Base-by-base conservation (phyloP, 108 stramenopile genomes). In the Parmales sp. region DNA sequence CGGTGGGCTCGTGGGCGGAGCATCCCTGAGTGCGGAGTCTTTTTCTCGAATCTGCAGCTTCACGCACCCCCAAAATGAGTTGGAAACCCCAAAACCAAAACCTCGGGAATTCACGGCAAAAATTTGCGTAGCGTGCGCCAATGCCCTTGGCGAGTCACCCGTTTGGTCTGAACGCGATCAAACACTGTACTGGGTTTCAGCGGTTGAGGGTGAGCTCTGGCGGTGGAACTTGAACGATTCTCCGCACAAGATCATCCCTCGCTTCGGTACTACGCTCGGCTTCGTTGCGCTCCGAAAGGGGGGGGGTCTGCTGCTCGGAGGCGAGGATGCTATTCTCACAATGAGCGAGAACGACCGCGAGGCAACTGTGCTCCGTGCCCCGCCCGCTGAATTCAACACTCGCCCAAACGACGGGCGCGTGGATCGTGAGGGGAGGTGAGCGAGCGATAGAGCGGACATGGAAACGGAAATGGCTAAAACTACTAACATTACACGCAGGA, bases 1-100 rank as follows among this genome's bases (percentile, higher is more conserved):
- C 74, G 90, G 90, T 25, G 83, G 78, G 38, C 64, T 91, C 54
- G 90, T 88, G 5, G 87, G 88, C 25, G 87, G 88, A 19, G 88
- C 88, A 9, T 93, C 91, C 11, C 80, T 97, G 46, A 84, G 82
- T 67, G 80, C 90, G 51, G 97, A 98, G 79, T 97, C 43, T 44
- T 44, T 9, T 44, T 16, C 11, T 16, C 43, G 43, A 44, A 44
- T 44, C 43, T 9, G 11, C 43, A 44, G 36, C 29, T 38, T 37
- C 13, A 37, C 23, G 39, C 66, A 1, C 1, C 49, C 4, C 13
- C 23, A 18, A 64, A 63, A 44, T 38, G 29, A 7, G 16, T 37
- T 48, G 26, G 68, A n/a, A n/a, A n/a, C n/a, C n/a, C n/a, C n/a
- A n/a, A n/a, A n/a, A n/a, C n/a, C 41, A 69, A 54, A 38, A 18